Percentiles rank a stretch among this genome's conserved stretches.
These are phyloP conservation scores for Trichoderma oligosporum DNA, from an alignment of 2,329 filamentous ascomycete genomes.

Conservation along the genomic window DNA sequence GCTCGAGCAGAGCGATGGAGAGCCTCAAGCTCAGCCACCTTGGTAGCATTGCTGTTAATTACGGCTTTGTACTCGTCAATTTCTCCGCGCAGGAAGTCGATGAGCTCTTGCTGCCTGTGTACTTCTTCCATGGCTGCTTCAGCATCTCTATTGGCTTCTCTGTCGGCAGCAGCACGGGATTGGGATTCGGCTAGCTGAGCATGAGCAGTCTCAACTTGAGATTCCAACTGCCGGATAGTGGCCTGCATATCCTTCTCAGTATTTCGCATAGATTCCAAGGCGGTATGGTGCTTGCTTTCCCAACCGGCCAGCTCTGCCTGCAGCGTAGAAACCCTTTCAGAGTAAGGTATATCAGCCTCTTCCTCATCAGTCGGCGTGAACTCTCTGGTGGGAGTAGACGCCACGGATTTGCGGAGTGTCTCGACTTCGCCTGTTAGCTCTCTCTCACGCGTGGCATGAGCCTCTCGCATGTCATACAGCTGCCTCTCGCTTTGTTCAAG, in stretches of 20 bases:
- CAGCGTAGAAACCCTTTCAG: conserved; percentile 60
- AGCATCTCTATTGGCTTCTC: conserved; percentile 24
- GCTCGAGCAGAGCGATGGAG: conserved; percentile 62
- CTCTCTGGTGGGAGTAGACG: conserved; percentile 23
- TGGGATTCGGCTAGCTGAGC: conserved; percentile 46
- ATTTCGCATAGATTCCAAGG: conserved; percentile 65
- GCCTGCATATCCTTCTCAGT: conserved; percentile 69
- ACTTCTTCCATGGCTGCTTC: conserved; percentile 35
- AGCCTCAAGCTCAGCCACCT: conserved; percentile 70
- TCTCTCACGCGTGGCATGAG: conserved; percentile 69
- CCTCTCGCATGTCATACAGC: conserved; percentile 68
- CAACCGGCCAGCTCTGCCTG: conserved; percentile 69
- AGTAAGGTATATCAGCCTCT: conserved; percentile 41
- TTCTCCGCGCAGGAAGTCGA: conserved; percentile 63
- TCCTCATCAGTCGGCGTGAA: conserved; percentile 30
- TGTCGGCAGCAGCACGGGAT: conserved; percentile 37
- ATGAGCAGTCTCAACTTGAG: conserved; percentile 51
- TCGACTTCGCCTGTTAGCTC: conserved; percentile 71
- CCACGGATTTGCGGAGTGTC: conserved; percentile 56
- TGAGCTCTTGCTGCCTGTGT: conserved; percentile 55
- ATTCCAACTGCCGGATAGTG: conserved; percentile 71
- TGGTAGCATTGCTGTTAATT: conserved; percentile 63
- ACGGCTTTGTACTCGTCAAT: conserved; percentile 77
- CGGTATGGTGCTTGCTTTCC: conserved; percentile 70
- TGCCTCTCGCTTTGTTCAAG: conserved; percentile 82